phyloP scores from a whole-genome alignment of 192 early-diverging fungal species.

The Entrophospora sp. region DNA sequence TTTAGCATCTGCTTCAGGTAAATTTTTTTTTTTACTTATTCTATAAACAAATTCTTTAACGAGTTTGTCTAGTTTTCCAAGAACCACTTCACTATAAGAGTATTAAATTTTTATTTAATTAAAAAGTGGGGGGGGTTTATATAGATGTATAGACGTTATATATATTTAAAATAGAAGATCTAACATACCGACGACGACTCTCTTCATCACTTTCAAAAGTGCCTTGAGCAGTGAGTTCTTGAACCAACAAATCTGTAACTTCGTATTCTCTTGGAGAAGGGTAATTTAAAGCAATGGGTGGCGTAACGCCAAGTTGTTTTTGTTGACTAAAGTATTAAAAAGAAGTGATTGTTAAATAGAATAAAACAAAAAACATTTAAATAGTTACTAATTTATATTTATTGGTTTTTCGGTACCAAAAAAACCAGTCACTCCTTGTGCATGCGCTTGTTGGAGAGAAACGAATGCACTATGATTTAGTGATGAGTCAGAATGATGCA shows the following conservation, averaged over 20 bases:
- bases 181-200: constrained; percentile 61
- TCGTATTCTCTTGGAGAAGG: constrained; percentile 62
- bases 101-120: constrained; percentile 8
- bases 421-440: background rate
- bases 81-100: constrained; percentile 64
- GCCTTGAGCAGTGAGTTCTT: constrained; percentile 62
- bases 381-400: background rate
- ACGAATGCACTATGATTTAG: background rate
- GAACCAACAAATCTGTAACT: constrained; percentile 60
- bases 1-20: constrained; percentile 73
- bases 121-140: too few species aligned
- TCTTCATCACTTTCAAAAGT: constrained; percentile 87
- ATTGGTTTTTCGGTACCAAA: background rate
- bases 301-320: constrained; percentile 66
- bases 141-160: too few species aligned
- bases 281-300: constrained; percentile 54
- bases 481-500: background rate
- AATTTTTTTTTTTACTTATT: constrained; percentile 57
- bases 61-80: constrained; percentile 78
- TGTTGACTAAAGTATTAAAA: constrained; percentile 21
- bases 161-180: too few species aligned
- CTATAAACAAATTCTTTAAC: constrained; percentile 88
- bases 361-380: too few species aligned
- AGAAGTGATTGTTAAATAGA: too few species aligned
- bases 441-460: too few species aligned